These are phyloP conservation scores for Telopea speciosissima DNA, from an alignment of 177 flowering plant genomes.

Conservation along the genomic window DNA sequence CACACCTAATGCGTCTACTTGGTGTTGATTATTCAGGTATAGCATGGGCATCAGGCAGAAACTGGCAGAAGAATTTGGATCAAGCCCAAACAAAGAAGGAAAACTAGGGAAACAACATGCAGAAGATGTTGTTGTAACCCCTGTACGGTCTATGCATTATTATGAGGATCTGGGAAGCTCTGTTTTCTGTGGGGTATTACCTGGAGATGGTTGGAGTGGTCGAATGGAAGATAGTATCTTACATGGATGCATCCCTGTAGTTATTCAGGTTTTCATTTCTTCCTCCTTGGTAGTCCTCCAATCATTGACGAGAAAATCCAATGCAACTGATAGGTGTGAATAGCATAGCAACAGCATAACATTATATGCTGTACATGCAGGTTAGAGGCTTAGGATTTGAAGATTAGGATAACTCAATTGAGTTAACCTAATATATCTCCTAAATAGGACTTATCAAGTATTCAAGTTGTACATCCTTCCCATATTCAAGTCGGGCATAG, in stretches of 20 bases:
- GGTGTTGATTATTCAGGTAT: constrained; percentile 48
- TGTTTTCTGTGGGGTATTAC: constrained; percentile 86
- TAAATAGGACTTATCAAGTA: neutral
- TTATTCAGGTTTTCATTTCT: constrained; percentile 68
- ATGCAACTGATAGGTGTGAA: neutral
- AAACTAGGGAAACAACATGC: constrained; percentile 85
- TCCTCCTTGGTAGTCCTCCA: neutral
- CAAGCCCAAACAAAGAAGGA: constrained; percentile 80
- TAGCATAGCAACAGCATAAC: neutral
- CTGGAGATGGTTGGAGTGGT: constrained; percentile 99
- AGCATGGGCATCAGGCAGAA: constrained; percentile 98
- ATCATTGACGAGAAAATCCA: neutral
- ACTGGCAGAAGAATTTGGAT: constrained; percentile 85
- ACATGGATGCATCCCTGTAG: constrained; percentile 95
- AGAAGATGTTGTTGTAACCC: constrained; percentile 73
- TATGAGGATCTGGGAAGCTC: constrained; percentile 64
- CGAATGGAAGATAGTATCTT: constrained; percentile 93
- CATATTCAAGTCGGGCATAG: too few relatives aligned
- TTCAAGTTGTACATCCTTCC: too few relatives aligned
- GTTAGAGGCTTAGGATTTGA: neutral
- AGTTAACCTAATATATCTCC: neutral
- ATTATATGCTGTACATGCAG: neutral
- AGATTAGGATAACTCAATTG: neutral
- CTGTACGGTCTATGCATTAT: constrained; percentile 57
- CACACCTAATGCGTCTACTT: constrained; percentile 3